A percentile compares a stretch with the other conserved stretches of the same genome.
These are phyloP conservation scores for Skeletonema tropicum DNA, from an alignment of 108 stramenopile genomes.

Conservation along the genomic window DNA sequence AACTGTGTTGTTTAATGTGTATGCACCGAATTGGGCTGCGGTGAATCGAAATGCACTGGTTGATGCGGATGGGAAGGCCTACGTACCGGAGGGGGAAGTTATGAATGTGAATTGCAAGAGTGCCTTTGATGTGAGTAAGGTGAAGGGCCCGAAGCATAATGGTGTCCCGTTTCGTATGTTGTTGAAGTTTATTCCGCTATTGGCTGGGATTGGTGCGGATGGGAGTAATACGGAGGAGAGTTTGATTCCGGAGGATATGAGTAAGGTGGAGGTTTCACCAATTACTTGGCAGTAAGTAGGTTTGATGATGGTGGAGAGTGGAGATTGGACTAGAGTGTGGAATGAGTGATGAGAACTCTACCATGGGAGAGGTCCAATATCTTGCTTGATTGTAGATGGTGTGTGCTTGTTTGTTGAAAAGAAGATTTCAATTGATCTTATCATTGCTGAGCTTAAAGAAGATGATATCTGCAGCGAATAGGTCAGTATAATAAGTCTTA, in stretches of 20 bases:
- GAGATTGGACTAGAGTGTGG: background rate
- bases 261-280: constrained; percentile 18
- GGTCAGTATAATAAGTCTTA: background rate
- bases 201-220: constrained; percentile 14
- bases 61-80: constrained; percentile 17
- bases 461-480: background rate
- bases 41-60: constrained; percentile 34
- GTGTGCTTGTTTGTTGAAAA: background rate
- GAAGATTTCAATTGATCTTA: no score
- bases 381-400: background rate
- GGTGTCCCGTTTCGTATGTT: constrained; percentile 24
- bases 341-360: background rate
- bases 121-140: constrained; percentile 28
- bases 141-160: constrained; percentile 19
- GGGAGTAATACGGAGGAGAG: constrained; percentile 15
- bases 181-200: constrained; percentile 25
- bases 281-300: constrained; percentile 18
- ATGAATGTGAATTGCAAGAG: constrained; percentile 25
- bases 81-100: background rate
- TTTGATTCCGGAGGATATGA: constrained; percentile 16
- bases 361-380: background rate
- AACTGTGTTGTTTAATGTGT: constrained; percentile 35
- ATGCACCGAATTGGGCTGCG: constrained; percentile 28
- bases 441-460: background rate
- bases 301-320: background rate